Base-by-base conservation (phyloP, 2,329 filamentous ascomycete species). In the Xylariales sp. region DNA sequence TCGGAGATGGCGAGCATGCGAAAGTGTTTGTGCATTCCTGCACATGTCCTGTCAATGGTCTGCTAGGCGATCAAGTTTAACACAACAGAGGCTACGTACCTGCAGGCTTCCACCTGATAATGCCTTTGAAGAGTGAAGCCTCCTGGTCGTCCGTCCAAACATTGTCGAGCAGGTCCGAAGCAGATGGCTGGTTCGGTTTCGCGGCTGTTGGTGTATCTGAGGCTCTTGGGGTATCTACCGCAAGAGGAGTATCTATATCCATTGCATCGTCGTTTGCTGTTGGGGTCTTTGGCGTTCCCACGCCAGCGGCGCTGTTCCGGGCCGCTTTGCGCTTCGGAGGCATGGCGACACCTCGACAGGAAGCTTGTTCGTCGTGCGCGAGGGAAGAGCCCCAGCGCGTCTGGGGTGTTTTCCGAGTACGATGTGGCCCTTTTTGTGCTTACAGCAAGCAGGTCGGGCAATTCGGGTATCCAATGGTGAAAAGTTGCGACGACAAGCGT, bases 131-230 rank as follows among this genome's bases (percentile, higher is more conserved):
- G 1, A 98, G 73, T 28, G 88, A 90, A 1, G 88, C 89, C 49
- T 95, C 85, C 62, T 98, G 93, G 55, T 96, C 91, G 54, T 95
- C 90, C 4, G 89, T 96, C 93, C 93, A 98, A 18, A 83, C 78
- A 47, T 91, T 87, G 40, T 79, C 76, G 33, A 63, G 60, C 48
- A 60, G 50, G 44, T 65, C 62, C 19, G 65, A 47, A 43, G 59
- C 43, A 33, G 61, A 48, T 44, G 62, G 61, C 50, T 74, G 36
- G 61, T 38, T 53, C 24, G 50, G 49, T 31, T 55, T 60, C n/a
- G 43, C 38, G 31, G 52, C 29, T n/a, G 52, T 51, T 5, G 59
- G 50, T 5, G 59, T 55, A 31, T 59, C 65, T 43, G 59, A 65
- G 63, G 50, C 67, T 5, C 61, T 62, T 7, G 64, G 59, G 4